phyloP scores from a whole-genome alignment of 805 yeast genomes.

The Nakazawaea ernobii region DNA sequence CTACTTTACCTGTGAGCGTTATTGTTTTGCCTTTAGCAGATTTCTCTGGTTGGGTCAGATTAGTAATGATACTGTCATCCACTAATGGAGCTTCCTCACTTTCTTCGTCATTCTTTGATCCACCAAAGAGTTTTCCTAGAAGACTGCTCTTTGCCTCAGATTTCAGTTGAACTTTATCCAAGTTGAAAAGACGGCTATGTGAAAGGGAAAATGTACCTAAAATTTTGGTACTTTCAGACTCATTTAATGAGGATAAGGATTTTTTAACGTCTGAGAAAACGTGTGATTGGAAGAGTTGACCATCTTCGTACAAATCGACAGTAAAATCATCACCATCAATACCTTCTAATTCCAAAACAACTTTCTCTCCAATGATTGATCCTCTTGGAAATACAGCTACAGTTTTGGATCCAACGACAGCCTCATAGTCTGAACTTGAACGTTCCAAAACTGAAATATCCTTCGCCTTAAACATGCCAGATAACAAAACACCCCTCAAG shows the following conservation, averaged over 20 bases:
- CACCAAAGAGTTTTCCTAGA: slow-evolving; percentile 9
- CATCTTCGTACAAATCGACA: slow-evolving; percentile 33
- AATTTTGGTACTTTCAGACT: slow-evolving; percentile 25
- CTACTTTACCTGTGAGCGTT: slow-evolving; percentile 20
- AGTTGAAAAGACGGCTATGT: slow-evolving; percentile 42
- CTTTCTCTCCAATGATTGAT: slow-evolving; percentile 27
- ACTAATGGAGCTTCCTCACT: slow-evolving; percentile 12
- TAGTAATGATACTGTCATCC: slow-evolving; percentile 10
- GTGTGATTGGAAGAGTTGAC: slow-evolving; percentile 24
- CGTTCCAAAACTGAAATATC: slow-evolving; percentile 56
- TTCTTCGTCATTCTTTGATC: slow-evolving; percentile 9
- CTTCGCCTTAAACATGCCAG: slow-evolving; percentile 61
- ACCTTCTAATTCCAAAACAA: slow-evolving; percentile 32
- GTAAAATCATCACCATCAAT: slow-evolving; percentile 12
- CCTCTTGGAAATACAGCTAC: slow-evolving; percentile 42
- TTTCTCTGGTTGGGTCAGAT: slow-evolving; percentile 10
- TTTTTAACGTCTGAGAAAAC: slow-evolving; percentile 12
- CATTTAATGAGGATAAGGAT: slow-evolving; percentile 21
- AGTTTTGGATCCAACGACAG: slow-evolving; percentile 23
- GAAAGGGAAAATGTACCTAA: slow-evolving; percentile 40
- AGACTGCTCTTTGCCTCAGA: slow-evolving; percentile 11
- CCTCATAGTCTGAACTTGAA: slow-evolving; percentile 41
- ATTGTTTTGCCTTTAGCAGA: slow-evolving; percentile 15
- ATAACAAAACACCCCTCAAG: slow-evolving; percentile 70
- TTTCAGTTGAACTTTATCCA: slow-evolving; percentile 38